phyloP scores from a whole-genome alignment of 768 basidiomycete genomes.

The Hygrophoropsis aurantiaca region DNA sequence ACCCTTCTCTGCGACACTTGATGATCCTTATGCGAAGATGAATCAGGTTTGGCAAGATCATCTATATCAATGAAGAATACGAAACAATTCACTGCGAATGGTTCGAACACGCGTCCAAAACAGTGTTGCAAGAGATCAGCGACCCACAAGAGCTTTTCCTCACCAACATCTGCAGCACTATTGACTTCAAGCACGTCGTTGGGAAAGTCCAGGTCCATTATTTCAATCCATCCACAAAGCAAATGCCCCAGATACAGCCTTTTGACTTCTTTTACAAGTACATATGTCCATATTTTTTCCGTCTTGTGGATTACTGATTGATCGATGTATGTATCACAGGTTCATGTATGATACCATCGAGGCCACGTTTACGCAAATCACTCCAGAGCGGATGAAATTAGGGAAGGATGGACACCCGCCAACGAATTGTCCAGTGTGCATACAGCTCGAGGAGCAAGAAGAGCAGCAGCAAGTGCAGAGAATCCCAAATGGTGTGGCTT shows the following conservation, averaged over 20 bases:
- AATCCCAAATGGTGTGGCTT: slow-evolving; percentile 44
- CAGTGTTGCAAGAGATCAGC: slow-evolving; percentile 58
- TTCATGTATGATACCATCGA: slow-evolving; percentile 47
- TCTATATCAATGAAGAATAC: slow-evolving; percentile 46
- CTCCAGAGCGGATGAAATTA: slow-evolving; percentile 20
- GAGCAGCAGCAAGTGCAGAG: slow-evolving; percentile 27
- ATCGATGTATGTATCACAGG: slow-evolving; percentile 30
- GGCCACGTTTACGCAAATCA: slow-evolving; percentile 47
- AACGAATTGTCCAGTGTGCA: slow-evolving; percentile 56
- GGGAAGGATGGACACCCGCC: slow-evolving; percentile 30
- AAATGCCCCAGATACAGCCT: slow-evolving; percentile 22
- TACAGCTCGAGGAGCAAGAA: slow-evolving; percentile 29
- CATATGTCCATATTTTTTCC: not conserved
- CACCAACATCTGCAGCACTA: slow-evolving; percentile 49
- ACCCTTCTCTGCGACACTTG: not conserved
- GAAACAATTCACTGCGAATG: slow-evolving; percentile 65
- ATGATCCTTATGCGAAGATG: not conserved
- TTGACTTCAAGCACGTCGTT: slow-evolving; percentile 40
- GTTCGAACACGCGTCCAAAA: slow-evolving; percentile 69
- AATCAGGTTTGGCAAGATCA: slow-evolving; percentile 67
- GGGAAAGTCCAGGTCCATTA: slow-evolving; percentile 50
- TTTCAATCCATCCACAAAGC: slow-evolving; percentile 18
- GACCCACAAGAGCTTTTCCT: slow-evolving; percentile 68
- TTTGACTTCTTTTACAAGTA: slow-evolving; percentile 62
- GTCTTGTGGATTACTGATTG: not conserved